These are phyloP conservation scores for Lagerstroemia speciosa DNA, from an alignment of 345 rosid species.

Conservation along the genomic window DNA sequence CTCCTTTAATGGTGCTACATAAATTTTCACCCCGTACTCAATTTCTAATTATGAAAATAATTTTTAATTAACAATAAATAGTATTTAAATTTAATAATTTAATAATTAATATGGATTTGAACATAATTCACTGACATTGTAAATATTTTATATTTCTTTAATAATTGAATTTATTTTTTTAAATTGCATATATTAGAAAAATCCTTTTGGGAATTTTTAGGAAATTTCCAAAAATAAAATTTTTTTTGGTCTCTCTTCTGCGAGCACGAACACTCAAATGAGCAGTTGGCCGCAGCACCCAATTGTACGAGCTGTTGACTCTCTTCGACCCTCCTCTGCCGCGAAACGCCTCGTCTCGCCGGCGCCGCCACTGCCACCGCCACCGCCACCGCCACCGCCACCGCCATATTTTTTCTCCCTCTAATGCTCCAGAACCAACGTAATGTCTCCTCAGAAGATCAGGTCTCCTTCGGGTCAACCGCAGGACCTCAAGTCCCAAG, in stretches of 20 bases:
- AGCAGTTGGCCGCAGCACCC: neutral
- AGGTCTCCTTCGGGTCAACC: slow-evolving; percentile 16
- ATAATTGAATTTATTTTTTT: neutral
- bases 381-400: neutral
- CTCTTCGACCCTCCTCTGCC: neutral
- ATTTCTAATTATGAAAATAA: too few relatives aligned
- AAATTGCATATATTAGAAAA: neutral
- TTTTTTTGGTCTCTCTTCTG: neutral
- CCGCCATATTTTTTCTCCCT: neutral
- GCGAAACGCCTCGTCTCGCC: neutral
- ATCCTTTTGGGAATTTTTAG: neutral
- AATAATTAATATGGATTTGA: too few relatives aligned
- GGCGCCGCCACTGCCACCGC: neutral
- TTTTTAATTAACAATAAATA: too few relatives aligned
- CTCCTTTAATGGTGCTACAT: too few relatives aligned
- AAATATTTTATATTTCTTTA: too few relatives aligned
- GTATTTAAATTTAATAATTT: too few relatives aligned
- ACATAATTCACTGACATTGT: too few relatives aligned
- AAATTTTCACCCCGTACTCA: too few relatives aligned
- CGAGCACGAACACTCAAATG: neutral
- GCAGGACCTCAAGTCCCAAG: slow-evolving; percentile 53
- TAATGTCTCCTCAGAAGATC: slow-evolving; percentile 10
- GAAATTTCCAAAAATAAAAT: neutral
- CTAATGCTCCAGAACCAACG: neutral
- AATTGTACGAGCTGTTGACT: neutral